phyloP scores from a whole-genome alignment of 1,284 basidiomycete species.

The Sanghuangporus sanghuang region DNA sequence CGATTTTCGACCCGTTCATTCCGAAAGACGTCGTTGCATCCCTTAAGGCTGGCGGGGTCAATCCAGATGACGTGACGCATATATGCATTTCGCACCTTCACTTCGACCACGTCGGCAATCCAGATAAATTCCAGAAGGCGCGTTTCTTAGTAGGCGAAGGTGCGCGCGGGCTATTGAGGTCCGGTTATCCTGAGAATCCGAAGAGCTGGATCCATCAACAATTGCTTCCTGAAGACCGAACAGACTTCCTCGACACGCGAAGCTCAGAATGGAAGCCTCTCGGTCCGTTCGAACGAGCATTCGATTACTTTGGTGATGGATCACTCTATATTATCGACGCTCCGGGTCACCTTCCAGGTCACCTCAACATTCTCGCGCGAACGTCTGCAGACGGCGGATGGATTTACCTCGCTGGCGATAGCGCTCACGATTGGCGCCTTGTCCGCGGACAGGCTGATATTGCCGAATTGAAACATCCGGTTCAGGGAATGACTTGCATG shows the following conservation, averaged over 20 bases:
- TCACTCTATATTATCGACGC: constrained; percentile 52
- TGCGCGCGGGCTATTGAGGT: constrained; percentile 29
- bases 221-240: constrained; percentile 40
- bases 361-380: constrained; percentile 48
- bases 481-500: constrained; percentile 28
- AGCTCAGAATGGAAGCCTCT: constrained; percentile 28
- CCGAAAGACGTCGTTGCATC: constrained; percentile 43
- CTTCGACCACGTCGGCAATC: constrained; percentile 41
- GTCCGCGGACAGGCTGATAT: constrained; percentile 42
- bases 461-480: constrained; percentile 25
- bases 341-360: constrained; percentile 49
- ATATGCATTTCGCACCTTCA: constrained; percentile 49
- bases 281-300: constrained; percentile 45
- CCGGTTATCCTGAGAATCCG: constrained; percentile 40
- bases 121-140: constrained; percentile 38
- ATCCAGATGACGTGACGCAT: constrained; percentile 34
- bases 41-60: constrained; percentile 40
- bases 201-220: constrained; percentile 29
- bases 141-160: constrained; percentile 41
- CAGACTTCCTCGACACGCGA: constrained; percentile 31
- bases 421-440: constrained; percentile 50
- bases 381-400: constrained; percentile 50
- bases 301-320: constrained; percentile 54
- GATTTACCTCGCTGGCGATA: constrained; percentile 52
- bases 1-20: too few species aligned